These are phyloP conservation scores for Stentor coeruleus DNA, from an alignment of 73 alveolate species.

Conservation along the genomic window DNA sequence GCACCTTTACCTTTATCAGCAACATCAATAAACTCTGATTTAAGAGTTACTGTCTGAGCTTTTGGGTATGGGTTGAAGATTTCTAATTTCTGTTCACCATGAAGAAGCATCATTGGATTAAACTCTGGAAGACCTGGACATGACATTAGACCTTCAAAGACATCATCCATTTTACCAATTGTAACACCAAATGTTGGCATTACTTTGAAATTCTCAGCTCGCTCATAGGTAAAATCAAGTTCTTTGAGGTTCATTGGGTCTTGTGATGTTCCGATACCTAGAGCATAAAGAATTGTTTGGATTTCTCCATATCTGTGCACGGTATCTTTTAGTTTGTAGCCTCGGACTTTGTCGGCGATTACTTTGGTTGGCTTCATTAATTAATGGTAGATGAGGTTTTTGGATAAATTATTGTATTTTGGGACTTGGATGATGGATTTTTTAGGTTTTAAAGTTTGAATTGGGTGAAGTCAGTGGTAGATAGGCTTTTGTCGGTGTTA, in stretches of 20 bases:
- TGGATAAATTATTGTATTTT: too few species aligned
- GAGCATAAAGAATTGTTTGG: constrained; percentile 53
- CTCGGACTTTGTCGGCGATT: constrained; percentile 41
- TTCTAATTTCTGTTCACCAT: constrained; percentile 78
- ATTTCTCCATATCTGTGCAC: constrained; percentile 26
- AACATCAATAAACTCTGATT: constrained; percentile 52
- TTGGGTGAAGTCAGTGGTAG: too few species aligned
- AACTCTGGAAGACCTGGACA: constrained; percentile 83
- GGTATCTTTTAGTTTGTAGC: constrained; percentile 38
- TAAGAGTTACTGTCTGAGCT: constrained; percentile 38
- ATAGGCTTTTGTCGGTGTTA: too few species aligned
- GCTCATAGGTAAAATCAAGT: constrained; percentile 70
- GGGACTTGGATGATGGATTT: too few species aligned
- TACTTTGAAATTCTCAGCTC: constrained; percentile 52
- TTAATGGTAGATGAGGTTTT: too few species aligned
- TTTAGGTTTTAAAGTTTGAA: too few species aligned
- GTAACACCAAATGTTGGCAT: constrained; percentile 70
- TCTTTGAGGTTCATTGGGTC: constrained; percentile 75
- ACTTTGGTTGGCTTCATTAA: constrained; percentile 29
- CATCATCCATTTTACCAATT: constrained; percentile 45
- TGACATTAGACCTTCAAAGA: constrained; percentile 42
- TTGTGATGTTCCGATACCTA: constrained; percentile 63
- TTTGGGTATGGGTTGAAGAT: constrained; percentile 52
- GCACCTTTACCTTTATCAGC: constrained; percentile 82
- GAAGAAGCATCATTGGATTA: constrained; percentile 88